Evolutionary conservation across 2,329 filamentous ascomycete species (phyloP).

Genomic region (Paracamarosporium sp.): DNA sequence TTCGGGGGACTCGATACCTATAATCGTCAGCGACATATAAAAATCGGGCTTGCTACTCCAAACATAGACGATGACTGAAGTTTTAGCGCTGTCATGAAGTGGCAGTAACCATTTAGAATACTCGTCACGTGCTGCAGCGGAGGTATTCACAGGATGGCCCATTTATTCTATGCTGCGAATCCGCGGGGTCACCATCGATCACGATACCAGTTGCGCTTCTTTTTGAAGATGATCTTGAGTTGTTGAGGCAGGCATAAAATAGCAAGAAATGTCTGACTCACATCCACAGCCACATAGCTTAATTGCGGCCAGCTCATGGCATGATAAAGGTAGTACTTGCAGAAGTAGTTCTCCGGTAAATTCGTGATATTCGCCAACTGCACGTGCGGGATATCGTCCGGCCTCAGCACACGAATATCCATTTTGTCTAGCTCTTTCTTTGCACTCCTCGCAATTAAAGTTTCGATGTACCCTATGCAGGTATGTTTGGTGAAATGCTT

Average conservation of each 20-base stretch:
- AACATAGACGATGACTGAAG: too few species aligned
- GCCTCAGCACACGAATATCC: constrained; percentile 87
- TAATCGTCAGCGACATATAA: background rate
- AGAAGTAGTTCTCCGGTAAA: constrained; percentile 98
- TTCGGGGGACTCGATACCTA: constrained; percentile 76
- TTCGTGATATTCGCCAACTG: constrained; percentile 99
- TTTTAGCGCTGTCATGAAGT: too few species aligned
- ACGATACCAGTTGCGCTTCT: background rate
- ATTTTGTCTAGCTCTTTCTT: constrained; percentile 54
- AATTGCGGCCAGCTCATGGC: constrained; percentile 97
- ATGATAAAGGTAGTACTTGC: constrained; percentile 99
- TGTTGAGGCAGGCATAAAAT: background rate
- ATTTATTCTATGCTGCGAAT: too few species aligned
- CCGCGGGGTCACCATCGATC: background rate
- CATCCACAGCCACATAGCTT: constrained; percentile 92
- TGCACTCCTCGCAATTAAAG: background rate
- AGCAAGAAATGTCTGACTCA: constrained; percentile 35
- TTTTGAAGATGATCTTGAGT: background rate
- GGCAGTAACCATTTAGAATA: too few species aligned
- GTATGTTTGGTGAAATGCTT: background rate
- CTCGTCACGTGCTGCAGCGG: background rate
- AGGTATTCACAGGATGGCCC: too few species aligned
- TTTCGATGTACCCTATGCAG: background rate
- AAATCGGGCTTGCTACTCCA: background rate
- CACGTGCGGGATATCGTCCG: constrained; percentile 86